Evolutionary conservation across 345 rosid species (phyloP), one percentile per base, ranked within the genome.

Genomic region (Eutrema heterophyllum): DNA sequence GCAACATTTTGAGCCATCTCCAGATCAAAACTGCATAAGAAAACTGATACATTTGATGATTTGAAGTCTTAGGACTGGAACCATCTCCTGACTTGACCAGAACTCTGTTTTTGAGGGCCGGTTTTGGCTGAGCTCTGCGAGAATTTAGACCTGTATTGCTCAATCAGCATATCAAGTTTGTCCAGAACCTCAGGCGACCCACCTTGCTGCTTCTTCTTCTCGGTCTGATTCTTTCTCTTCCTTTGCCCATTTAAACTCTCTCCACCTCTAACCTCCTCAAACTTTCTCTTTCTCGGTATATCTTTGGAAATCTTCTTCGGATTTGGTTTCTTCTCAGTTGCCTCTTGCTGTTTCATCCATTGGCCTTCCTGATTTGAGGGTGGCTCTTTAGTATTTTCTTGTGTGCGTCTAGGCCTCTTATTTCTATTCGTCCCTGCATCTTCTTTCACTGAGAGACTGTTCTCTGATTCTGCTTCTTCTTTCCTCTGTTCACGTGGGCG

Each of bases 141-240:
- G 77, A 86, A 92, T 80, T 89, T 94, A 4, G 87, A 75, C 62
- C 67, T 84, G 79, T 95, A 89, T 64, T 77, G 84, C 72, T 89
- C 89, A 6, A 89, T 84, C 82, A 89, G 69, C 81, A 79, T 35
- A 74, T 95, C 97, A 1, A 89, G 91, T 70, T 83, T 85, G 80
- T 89, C 96, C 0, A 68, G 80, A 13, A 58, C 84, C 11, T 88
- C 96, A 39, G 69, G 59, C 12, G 68, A 55, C 26, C 86, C 88
- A 24, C 71, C 55, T 16, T 83, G 77, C 9, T 84, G 80, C 67
- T 84, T 84, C 26, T 73, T 83, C 88, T 82, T 87, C 67, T 57
- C 49, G 8, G 30, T 70, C 7, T 63, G 65, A 69, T 83, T 85
- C 51, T 71, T 77, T 15, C 78, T 79, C 75, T 84, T 87, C 59